Conservation (phyloP, 1,284 basidiomycete genomes). For the Trichosporon asahii region DNA sequence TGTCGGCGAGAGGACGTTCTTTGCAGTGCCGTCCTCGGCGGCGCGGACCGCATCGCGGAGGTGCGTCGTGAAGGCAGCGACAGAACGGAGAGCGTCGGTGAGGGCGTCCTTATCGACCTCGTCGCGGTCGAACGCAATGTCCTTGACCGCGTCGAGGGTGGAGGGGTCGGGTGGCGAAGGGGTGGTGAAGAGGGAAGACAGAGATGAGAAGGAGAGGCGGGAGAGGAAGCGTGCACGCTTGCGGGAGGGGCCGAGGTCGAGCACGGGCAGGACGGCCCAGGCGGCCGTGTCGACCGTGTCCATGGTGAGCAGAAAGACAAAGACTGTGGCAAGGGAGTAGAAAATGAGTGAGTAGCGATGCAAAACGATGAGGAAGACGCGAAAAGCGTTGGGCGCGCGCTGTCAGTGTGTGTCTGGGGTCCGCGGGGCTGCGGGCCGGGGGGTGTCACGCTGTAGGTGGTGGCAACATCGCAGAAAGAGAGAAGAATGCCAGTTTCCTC, state of each 20-base stretch:
- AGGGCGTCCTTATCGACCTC: neutral
- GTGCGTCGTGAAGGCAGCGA: neutral
- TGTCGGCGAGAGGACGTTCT: neutral
- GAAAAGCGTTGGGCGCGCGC: neutral
- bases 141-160: neutral
- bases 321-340: neutral
- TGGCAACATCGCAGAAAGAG: neutral
- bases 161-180: neutral
- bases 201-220: neutral
- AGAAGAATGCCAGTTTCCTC: neutral
- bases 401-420: too few relatives aligned
- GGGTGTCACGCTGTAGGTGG: neutral
- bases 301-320: neutral
- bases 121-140: neutral
- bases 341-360: neutral
- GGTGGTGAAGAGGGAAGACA: neutral
- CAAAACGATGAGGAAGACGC: neutral
- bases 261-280: slow-evolving; percentile 4
- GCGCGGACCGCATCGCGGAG: neutral
- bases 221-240: neutral
- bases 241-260: neutral
- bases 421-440: too few relatives aligned
- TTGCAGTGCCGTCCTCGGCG: neutral
- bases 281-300: slow-evolving; percentile 5
- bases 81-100: neutral